phyloP scores from a whole-genome alignment of 179 eudicot species.

The Vitellaria paradoxa region DNA sequence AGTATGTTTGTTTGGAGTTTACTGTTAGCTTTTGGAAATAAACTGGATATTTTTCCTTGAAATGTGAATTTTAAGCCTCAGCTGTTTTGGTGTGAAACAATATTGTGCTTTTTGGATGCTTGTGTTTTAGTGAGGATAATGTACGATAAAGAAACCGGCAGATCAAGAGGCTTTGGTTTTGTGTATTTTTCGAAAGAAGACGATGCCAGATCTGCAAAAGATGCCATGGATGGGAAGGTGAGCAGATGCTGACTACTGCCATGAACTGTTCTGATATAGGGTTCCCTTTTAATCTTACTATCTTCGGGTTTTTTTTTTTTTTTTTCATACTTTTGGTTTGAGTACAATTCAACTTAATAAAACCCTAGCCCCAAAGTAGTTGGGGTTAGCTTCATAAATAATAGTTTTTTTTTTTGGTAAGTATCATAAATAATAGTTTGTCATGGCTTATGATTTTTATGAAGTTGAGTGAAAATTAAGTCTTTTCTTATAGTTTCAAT shows the following conservation, averaged over 20 bases:
- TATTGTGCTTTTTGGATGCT: slow-evolving; percentile 8
- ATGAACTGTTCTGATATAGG: neutral
- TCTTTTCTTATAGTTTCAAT: too few species aligned
- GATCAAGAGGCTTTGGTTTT: slow-evolving; percentile 95
- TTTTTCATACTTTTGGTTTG: too few species aligned
- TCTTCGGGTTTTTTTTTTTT: too few species aligned
- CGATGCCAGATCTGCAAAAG: slow-evolving; percentile 66
- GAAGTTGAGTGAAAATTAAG: too few species aligned
- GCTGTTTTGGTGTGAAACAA: neutral
- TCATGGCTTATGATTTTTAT: too few species aligned
- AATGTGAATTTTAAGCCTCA: neutral
- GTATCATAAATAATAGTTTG: too few species aligned
- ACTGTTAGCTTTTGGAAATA: neutral
- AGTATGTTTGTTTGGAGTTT: neutral
- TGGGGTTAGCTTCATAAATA: too few species aligned
- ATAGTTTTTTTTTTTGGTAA: too few species aligned
- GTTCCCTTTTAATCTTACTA: neutral
- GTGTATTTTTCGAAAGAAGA: slow-evolving; percentile 60
- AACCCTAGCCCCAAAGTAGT: too few species aligned
- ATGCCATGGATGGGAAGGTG: slow-evolving; percentile 89
- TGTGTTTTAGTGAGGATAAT: slow-evolving; percentile 58
- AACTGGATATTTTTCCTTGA: neutral
- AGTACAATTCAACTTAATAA: too few species aligned
- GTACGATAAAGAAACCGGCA: slow-evolving; percentile 74
- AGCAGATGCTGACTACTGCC: slow-evolving; percentile 1